Percentiles rank a stretch among this genome's conserved stretches.
phyloP scores from a whole-genome alignment of 176 grass and related monocot species.

The Oryza rufipogon region DNA sequence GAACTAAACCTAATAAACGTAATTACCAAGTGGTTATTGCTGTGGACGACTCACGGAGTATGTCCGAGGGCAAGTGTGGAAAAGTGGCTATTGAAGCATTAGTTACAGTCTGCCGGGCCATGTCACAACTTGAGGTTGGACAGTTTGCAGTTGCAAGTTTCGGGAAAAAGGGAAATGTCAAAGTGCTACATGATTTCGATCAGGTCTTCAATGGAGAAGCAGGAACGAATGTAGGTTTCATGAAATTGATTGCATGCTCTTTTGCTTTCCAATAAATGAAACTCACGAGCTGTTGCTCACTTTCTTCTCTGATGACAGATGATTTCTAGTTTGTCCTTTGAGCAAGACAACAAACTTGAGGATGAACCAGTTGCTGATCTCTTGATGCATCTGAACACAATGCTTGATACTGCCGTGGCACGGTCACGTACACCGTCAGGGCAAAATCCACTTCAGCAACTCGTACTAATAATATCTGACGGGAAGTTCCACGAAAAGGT shows the following conservation, averaged over 20 bases:
- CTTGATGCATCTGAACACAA: conserved; percentile 72
- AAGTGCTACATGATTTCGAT: conserved; percentile 92
- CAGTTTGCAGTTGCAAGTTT: conserved; percentile 94
- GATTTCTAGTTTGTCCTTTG: conserved; percentile 87
- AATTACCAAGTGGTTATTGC: conserved; percentile 94
- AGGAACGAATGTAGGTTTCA: conserved; percentile 69
- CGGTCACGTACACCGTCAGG: conserved; percentile 79
- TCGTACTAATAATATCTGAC: conserved; percentile 88
- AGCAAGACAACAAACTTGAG: conserved; percentile 91
- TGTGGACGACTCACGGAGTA: conserved; percentile 89
- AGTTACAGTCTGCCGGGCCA: conserved; percentile 87
- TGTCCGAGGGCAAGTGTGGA: conserved; percentile 90
- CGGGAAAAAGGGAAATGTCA: conserved; percentile 80
- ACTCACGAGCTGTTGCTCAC: conserved; percentile 16
- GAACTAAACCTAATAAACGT: conserved; percentile 95
- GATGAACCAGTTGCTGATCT: conserved; percentile 95
- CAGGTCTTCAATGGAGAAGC: conserved; percentile 85
- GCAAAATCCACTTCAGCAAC: conserved; percentile 85
- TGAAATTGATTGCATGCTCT: not conserved
- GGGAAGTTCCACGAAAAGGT: conserved; percentile 94
- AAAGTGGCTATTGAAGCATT: conserved; percentile 85
- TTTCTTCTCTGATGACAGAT: conserved; percentile 55
- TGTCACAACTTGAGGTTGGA: conserved; percentile 95
- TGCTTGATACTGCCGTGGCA: conserved; percentile 76
- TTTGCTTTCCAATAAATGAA: not conserved